Base-by-base conservation (phyloP, 306 rosid species). In the Prosopis cineraria region DNA sequence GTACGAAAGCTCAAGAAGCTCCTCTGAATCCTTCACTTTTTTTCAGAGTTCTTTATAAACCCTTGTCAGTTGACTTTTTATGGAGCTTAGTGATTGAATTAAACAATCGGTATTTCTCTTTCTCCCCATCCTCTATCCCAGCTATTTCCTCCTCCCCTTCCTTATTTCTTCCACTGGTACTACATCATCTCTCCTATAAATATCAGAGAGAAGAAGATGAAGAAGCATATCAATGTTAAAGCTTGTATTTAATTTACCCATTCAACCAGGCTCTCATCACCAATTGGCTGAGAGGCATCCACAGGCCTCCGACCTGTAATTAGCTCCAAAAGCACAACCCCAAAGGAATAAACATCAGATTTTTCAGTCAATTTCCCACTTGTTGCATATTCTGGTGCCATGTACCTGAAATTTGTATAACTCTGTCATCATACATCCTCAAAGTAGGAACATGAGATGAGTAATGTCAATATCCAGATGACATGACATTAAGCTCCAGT, bases 301-400 rank as follows among this genome's bases (percentile, higher is more conserved):
- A 96, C 99, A 39, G 99, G 93, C 75, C 88, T 93, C 68, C 98
- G 97, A 71, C 98, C 99, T 0, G 99, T 90, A 70, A 96, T 93
- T 56, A 96, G 86, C 97, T 96, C 98, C 90, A 93, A 84, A 78
- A 93, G 97, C 72, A 96, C 97, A 68, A 96, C 99, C 22, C 99
- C 98, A n/a, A 60, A 96, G 66, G 99, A 96, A 79, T 89, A 96
- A 84, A 96, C 99, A 78, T 96, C 99, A 24, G 99, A 95, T 77
- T 93, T 95, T 58, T 95, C 99, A 1, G 99, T 95, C 81, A 95
- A 87, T 81, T 95, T 96, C 39, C 99, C 99, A 86, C 99, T 96
- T 30, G 99, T 93, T 7, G 99, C 99, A 77, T 96, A 96, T 83
- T 96, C 99, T 30, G 99, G 98, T 50, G 99, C 99, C 99, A 96